These are phyloP conservation scores for Alternaria panax DNA, from an alignment of 2,329 filamentous ascomycete species.

Conservation along the genomic window DNA sequence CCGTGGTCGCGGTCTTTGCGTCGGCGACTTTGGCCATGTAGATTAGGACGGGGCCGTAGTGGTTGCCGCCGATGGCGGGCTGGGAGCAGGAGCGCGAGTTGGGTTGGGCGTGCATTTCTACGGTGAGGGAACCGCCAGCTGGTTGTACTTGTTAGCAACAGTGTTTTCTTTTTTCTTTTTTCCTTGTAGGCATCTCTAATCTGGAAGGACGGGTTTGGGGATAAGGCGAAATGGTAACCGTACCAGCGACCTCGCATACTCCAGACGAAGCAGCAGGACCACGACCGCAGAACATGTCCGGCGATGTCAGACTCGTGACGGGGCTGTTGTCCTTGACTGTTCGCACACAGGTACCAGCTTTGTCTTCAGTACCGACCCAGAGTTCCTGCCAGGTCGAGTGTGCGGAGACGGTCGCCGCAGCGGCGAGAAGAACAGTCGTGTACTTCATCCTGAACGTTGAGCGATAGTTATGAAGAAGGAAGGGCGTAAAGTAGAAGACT, in stretches of 20 bases:
- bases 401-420: slow-evolving; percentile 45
- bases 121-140: slow-evolving; percentile 46
- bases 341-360: slow-evolving; percentile 38
- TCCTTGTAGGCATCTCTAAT: no score
- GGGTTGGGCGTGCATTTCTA: slow-evolving; percentile 50
- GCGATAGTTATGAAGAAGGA: not conserved
- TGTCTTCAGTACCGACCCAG: slow-evolving; percentile 47
- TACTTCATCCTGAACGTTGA: slow-evolving; percentile 36
- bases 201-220: not conserved
- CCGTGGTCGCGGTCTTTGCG: slow-evolving; percentile 40
- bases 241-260: slow-evolving; percentile 48
- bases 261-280: slow-evolving; percentile 32
- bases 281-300: slow-evolving; percentile 49
- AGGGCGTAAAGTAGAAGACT: no score
- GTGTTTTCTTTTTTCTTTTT: no score
- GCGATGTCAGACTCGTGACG: slow-evolving; percentile 36
- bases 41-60: slow-evolving; percentile 48
- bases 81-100: slow-evolving; percentile 40
- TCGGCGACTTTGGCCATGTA: slow-evolving; percentile 51
- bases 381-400: slow-evolving; percentile 51
- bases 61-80: slow-evolving; percentile 48
- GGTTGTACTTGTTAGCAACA: no score
- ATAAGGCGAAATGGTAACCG: slow-evolving; percentile 1
- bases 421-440: slow-evolving; percentile 41
- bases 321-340: slow-evolving; percentile 49